Evolutionary conservation across 208 protist species (phyloP), one percentile per base, ranked within the genome.

Genomic region (Trypanosoma conorhini): DNA sequence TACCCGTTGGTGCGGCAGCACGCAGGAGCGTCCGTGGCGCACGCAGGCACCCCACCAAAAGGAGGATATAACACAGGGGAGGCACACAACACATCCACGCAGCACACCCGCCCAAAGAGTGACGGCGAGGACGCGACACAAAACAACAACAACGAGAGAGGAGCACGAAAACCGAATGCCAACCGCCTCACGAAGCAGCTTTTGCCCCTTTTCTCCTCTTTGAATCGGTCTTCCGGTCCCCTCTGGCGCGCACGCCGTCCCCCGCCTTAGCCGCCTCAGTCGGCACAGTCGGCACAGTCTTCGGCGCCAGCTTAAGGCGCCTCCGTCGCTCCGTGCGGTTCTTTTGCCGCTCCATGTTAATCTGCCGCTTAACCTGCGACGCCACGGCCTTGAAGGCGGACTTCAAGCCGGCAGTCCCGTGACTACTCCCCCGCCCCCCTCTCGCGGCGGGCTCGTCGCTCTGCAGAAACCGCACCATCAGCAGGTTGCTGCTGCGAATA

Each of bases 401-500:
- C 60, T 33, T 50, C 62, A 87, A 40, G 15, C 35, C 51, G 21
- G 60, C 46, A 42, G 72, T 24, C 38, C 57, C 62, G 44, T 40
- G 9, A 26, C 67, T 38, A 52, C 22, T 8, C n/a, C 19, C 30
- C 42, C 21, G n/a, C 24, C 40, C 26, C 31, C 40, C 22, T 17
- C 35, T 59, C 17, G 22, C 35, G 26, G 31, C 1, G 13, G 24
- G 21, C 44, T 22, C 67, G 2, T 66, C 67, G 15, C 35, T 28
- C 4, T 77, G 74, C 12, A 75, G 48, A 67, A 95, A 93, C 48
- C 86, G 83, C 33, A 92, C 57, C 64, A 95, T 77, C 33, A 92
- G 55, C 13, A 95, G 46, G 60, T 85, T 89, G 64, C 78, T 89
- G 79, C 90, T 95, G 35, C 90, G 87, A 12, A 95, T 62, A 15